Base-by-base conservation (phyloP, 768 basidiomycete genomes). In the Leccinum subtestaceum region DNA sequence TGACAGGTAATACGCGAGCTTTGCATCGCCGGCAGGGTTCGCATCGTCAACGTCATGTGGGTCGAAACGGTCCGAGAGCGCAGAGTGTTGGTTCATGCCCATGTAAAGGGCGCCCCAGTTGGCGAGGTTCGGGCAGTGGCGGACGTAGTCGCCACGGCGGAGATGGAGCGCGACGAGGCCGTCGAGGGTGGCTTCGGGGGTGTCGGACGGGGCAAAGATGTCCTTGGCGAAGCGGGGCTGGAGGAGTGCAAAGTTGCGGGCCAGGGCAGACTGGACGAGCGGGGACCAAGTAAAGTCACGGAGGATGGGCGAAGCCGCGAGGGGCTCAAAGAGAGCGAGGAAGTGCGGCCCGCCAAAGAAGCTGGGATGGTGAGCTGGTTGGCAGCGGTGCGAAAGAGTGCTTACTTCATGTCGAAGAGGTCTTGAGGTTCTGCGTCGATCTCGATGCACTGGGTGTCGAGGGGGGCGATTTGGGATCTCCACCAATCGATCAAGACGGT, bases 121-220 rank as follows among this genome's bases (percentile, higher is more conserved):
- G 1, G 78, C 76, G 36, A 86, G 76, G 40, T 81, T 78, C 2
- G 74, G 73, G 60, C 85, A 86, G 62, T 85, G 84, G 0, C 84
- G 78, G 45, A 80, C 76, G 64, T 81, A 86, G 59, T 86, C 85
- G 5, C 85, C 85, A 1, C 83, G 74, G 0, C 84, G 78, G 45
- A 86, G 74, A 54, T 86, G 84, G 8, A 86, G 57, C 1, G 85
- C 85, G 12, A 86, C 65, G 6, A 84, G 73, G 2, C 79, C 81
- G 2, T 70, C 63, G 23, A 83, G 70, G 9, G 72, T 70, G 40
- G 65, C 46, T 5, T 55, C 52, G 32, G 65, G 38, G 6, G 53
- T 53, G 11, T 65, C 67, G 31, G 63, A 56, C 21, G 63, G 51
- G 53, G 57, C 45, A 9, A 65, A 53, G 60, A 69, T 54, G 27